Base-by-base conservation (phyloP, 768 basidiomycete genomes). In the Neoboletus brunneissimus region DNA sequence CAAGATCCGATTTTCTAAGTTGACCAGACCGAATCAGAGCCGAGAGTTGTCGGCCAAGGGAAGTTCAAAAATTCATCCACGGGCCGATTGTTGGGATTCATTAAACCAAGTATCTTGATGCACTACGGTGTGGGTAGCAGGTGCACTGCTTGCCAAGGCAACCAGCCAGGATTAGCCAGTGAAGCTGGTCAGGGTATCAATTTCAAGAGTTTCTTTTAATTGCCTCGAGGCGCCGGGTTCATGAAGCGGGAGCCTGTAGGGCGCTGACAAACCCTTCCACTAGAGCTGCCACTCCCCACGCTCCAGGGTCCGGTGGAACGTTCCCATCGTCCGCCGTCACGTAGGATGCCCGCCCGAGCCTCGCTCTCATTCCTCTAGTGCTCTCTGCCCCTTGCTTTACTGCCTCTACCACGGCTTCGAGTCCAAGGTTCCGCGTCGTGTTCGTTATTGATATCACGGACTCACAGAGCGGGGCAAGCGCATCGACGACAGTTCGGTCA, bases 401-500 rank as follows among this genome's bases (percentile, higher is more conserved):
- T 5, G 70, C 72, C 15, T 71, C 63, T 0, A 73, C 76, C 1
- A 55, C 40, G 25, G n/a, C 43, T 46, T 53, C 34, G 11, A 53
- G 34, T 13, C 13, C 18, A 18, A 23, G 13, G 6, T 34, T 23
- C 35, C 37, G 32, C 20, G 27, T 38, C 12, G 25, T 35, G 23
- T 20, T 47, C 20, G 40, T 35, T n/a, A 18, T 41, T 7, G 51
- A 35, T 23, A 20, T 34, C 38, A 48, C n/a, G 13, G 72, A 61
- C 9, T 60, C 61, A 48, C 77, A 78, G 55, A 84, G 80, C 16
- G 81, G 78, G 16, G 66, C 58, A 8, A 85, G 72, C 0, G 83
- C 79, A 53, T 85, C 83, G 29, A 86, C 73, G 46, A 84, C 67
- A 0, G 82, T 86, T n/a, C 82, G 76, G 45, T 83, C 81, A 0